A percentile compares a stretch with the other conserved stretches of the same genome.
phyloP scores from a whole-genome alignment of 1,139 yeast genomes.

The Oligophagozyma castellii region DNA sequence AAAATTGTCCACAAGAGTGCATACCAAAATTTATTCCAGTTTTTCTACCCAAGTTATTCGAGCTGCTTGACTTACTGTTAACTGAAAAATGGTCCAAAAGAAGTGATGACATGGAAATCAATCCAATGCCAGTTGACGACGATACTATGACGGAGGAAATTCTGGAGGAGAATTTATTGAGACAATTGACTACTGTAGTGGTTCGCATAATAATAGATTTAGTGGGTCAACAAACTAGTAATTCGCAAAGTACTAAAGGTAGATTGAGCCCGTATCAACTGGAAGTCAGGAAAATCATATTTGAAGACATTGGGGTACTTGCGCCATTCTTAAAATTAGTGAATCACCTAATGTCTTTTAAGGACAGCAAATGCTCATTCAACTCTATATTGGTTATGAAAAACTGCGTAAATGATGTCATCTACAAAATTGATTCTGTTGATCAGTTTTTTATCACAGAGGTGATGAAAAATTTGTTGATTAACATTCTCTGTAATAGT shows the following conservation, averaged over 20 bases:
- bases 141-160: conserved; percentile 89
- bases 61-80: conserved; percentile 58
- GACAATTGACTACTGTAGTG: conserved; percentile 91
- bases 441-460: conserved; percentile 56
- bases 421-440: conserved; percentile 59
- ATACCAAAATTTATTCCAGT: conserved; percentile 61
- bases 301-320: conserved; percentile 50
- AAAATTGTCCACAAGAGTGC: conserved; percentile 69
- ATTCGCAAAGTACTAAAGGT: conserved; percentile 18
- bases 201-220: conserved; percentile 79
- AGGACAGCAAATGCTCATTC: conserved; percentile 85
- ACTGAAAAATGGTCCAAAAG: conserved; percentile 66
- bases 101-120: conserved; percentile 41
- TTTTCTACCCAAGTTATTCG: conserved; percentile 62
- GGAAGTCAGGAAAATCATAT: conserved; percentile 51
- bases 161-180: conserved; percentile 90
- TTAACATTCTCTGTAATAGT: conserved; percentile 57
- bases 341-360: conserved; percentile 65
- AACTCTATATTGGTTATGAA: conserved; percentile 75
- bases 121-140: conserved; percentile 35
- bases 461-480: conserved; percentile 33
- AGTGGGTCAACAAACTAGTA: conserved; percentile 49
- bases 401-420: conserved; percentile 47
- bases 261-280: conserved; percentile 39
- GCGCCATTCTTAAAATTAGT: conserved; percentile 70